Evolutionary conservation across 1,284 basidiomycete species (phyloP).

Genomic region (Rhodotorula sp.): DNA sequence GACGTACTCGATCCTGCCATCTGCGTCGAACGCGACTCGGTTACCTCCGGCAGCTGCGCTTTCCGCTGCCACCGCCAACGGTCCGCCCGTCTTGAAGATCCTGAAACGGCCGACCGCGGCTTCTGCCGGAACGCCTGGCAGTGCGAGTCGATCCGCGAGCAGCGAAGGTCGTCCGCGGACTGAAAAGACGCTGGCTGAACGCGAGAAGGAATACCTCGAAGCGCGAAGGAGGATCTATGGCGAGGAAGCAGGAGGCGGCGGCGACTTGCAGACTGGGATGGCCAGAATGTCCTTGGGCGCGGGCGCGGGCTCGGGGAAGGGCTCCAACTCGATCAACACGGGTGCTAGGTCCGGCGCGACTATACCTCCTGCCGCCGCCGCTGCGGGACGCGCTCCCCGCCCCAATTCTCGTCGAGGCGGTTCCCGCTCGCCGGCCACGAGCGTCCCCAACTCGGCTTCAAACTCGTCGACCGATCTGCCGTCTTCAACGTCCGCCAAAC

Average conservation of each 20-base stretch:
- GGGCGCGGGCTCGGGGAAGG: too few species aligned
- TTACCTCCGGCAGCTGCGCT: slow-evolving; percentile 9
- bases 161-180: neutral
- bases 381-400: too few species aligned
- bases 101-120: slow-evolving; percentile 22
- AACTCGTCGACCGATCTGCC: too few species aligned
- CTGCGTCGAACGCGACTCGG: neutral
- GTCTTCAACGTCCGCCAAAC: too few species aligned
- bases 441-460: too few species aligned
- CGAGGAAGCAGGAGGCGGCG: neutral
- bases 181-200: slow-evolving; percentile 20
- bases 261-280: neutral
- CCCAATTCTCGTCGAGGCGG: too few species aligned
- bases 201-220: slow-evolving; percentile 29
- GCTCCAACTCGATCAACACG: too few species aligned
- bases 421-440: too few species aligned
- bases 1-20: slow-evolving; percentile 19
- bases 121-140: neutral
- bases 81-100: slow-evolving; percentile 26
- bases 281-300: neutral
- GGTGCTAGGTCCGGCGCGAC: too few species aligned
- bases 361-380: too few species aligned
- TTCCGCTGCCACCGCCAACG: slow-evolving; percentile 16
- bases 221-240: slow-evolving; percentile 32
- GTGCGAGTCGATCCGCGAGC: neutral